Base-by-base conservation (phyloP, 2,329 filamentous ascomycete species). In the Pseudogymnoascus sp. region DNA sequence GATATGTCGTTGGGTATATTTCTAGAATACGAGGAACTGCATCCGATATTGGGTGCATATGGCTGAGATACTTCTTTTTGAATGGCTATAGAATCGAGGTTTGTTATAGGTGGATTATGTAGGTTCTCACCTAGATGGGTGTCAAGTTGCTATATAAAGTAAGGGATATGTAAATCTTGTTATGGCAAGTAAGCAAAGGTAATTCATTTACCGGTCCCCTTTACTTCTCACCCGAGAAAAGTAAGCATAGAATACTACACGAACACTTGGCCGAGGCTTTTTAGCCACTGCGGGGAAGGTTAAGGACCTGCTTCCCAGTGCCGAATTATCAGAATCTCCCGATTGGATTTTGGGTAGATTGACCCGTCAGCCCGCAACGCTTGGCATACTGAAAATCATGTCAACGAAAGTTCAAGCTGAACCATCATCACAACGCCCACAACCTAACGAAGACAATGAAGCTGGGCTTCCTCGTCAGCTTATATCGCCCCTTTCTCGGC, bases 291-390 rank as follows among this genome's bases (percentile, higher is more conserved):
- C 25, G 44, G 44, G 48, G 48, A 31, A 51, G 7, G 25, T 55
- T 31, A 29, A 44, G 48, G 48, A 55, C 48, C 48, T 55, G 15
- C 48, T 55, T 44, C 17, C 48, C 48, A 55, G n/a, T 55, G 48
- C 48, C 29, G 48, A 55, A 55, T 33, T 21, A 51, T 55, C 17
- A 35, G 48, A 13, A 55, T 33, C 29, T 7, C 29, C 48, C 29
- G 29, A 55, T 55, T 35, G 29, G 48, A 55, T 55, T 33, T 33
- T 55, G 4, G 27, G n/a, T 51, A 51, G 13, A 51, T 55, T 55
- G 48, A 17, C 27, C 48, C 29, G 27, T 55, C 27, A 33, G 48
- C 48, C 48, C 48, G 27, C 29, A 27, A 55, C 2, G 48, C 48
- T 55, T 55, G 48, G 48, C 48, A 55, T 55, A 17, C 9, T 31